Evolutionary conservation across 441 rosid species (phyloP).

Genomic region (Erodium moschatum): DNA sequence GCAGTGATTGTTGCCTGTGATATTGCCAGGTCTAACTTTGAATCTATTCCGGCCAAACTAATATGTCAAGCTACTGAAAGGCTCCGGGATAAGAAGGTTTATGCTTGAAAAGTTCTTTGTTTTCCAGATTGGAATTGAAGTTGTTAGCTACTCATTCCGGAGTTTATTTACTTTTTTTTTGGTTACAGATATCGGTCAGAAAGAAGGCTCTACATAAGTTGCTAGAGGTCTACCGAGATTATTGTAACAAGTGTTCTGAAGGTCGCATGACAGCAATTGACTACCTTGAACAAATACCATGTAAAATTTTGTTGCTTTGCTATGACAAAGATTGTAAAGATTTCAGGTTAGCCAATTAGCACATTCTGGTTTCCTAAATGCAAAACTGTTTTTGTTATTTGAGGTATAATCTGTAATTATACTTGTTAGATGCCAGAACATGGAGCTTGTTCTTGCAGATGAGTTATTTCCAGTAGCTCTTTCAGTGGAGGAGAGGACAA

Average conservation of each 20-base stretch:
- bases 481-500: slow-evolving; percentile 60
- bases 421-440: slow-evolving; percentile 50
- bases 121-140: slow-evolving; percentile 9
- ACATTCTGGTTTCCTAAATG: slow-evolving; percentile 13
- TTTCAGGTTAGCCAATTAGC: slow-evolving; percentile 47
- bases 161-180: slow-evolving; percentile 13
- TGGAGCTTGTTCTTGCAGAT: slow-evolving; percentile 69
- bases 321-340: slow-evolving; percentile 74
- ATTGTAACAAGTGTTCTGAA: slow-evolving; percentile 66
- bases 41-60: slow-evolving; percentile 42
- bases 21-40: slow-evolving; percentile 50
- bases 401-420: slow-evolving; percentile 18
- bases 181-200: slow-evolving; percentile 58
- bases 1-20: slow-evolving; percentile 78
- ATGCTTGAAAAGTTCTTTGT: slow-evolving; percentile 12
- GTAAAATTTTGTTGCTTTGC: slow-evolving; percentile 74
- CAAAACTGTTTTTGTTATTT: not conserved
- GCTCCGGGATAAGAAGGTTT: slow-evolving; percentile 93
- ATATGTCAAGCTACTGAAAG: slow-evolving; percentile 65
- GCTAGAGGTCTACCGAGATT: slow-evolving; percentile 70
- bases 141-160: slow-evolving; percentile 12
- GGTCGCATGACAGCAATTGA: slow-evolving; percentile 47
- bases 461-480: slow-evolving; percentile 62
- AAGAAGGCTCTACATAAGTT: slow-evolving; percentile 71
- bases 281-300: slow-evolving; percentile 72